phyloP scores from a whole-genome alignment of 306 rosid genomes.

The Quercus rubra region DNA sequence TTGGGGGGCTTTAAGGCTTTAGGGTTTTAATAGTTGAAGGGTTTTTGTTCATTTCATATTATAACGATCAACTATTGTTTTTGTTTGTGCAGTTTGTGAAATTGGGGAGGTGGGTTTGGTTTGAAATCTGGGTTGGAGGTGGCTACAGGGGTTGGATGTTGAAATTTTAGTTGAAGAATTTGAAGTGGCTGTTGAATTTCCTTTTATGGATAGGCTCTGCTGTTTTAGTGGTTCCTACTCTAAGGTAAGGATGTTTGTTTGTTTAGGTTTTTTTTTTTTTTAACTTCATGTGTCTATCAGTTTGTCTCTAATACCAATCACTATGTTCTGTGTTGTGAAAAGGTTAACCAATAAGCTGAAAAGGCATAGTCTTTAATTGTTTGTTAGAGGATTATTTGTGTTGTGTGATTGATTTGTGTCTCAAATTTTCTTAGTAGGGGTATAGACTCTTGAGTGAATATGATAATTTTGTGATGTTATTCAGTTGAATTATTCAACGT shows the following conservation, averaged over 20 bases:
- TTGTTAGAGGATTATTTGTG: constrained; percentile 4
- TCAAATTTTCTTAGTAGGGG: too few species aligned
- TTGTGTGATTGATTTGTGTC: constrained; percentile 13
- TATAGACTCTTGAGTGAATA: too few species aligned
- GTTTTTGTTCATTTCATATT: not conserved
- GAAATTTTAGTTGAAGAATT: constrained; percentile 33
- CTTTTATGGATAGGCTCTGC: constrained; percentile 65
- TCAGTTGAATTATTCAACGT: not conserved
- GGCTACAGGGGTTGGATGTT: constrained; percentile 38
- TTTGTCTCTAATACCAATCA: constrained; percentile 7
- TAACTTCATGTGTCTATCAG: not conserved
- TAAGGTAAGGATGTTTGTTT: constrained; percentile 42
- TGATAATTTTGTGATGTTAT: not conserved
- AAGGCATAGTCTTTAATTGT: constrained; percentile 9
- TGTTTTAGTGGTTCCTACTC: constrained; percentile 68
- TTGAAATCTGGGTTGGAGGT: constrained; percentile 40
- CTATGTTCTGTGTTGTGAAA: constrained; percentile 1
- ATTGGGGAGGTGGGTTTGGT: constrained; percentile 39
- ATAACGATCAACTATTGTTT: constrained; percentile 26
- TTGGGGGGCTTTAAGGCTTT: constrained; percentile 19
- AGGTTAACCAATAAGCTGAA: constrained; percentile 14
- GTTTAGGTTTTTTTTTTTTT: not conserved
- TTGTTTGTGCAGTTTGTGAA: constrained; percentile 34
- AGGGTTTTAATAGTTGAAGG: constrained; percentile 23
- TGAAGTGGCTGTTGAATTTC: constrained; percentile 26